Conservation (phyloP, 2,329 filamentous ascomycete genomes). For the Hymenoscyphus scutula region DNA sequence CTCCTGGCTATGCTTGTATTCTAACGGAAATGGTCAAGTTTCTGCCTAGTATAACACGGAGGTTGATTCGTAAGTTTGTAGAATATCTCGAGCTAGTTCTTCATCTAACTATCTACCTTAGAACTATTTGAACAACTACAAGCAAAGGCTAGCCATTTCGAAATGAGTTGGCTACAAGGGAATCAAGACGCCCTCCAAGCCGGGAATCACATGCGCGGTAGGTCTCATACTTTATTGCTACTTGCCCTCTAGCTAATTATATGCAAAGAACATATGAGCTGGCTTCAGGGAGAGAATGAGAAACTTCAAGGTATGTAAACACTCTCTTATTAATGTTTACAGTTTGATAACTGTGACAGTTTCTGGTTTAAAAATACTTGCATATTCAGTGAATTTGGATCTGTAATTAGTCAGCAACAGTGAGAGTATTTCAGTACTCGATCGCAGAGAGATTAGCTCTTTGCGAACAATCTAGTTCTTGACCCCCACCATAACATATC, state of each 20-base stretch:
- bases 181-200: neutral
- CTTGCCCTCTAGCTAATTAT: constrained; percentile 2
- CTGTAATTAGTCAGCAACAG: no score
- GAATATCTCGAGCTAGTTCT: constrained; percentile 4
- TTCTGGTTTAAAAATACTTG: no score
- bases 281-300: neutral
- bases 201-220: neutral
- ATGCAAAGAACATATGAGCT: constrained; percentile 6
- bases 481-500: no score
- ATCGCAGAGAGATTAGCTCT: no score
- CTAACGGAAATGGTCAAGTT: neutral
- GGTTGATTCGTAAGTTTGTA: constrained; percentile 6
- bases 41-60: constrained; percentile 5
- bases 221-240: neutral
- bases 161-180: neutral
- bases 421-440: no score
- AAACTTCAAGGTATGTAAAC: constrained; percentile 8
- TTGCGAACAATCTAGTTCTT: no score
- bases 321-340: neutral
- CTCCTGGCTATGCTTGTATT: constrained; percentile 3
- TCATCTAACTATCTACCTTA: constrained; percentile 1
- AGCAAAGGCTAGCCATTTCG: neutral
- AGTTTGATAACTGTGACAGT: constrained; percentile 2
- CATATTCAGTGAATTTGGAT: no score
- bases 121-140: neutral